Evolutionary conservation across 805 yeast genomes (phyloP), one percentile per base, ranked within the genome.

Genomic region (Candida taoyuanica): DNA sequence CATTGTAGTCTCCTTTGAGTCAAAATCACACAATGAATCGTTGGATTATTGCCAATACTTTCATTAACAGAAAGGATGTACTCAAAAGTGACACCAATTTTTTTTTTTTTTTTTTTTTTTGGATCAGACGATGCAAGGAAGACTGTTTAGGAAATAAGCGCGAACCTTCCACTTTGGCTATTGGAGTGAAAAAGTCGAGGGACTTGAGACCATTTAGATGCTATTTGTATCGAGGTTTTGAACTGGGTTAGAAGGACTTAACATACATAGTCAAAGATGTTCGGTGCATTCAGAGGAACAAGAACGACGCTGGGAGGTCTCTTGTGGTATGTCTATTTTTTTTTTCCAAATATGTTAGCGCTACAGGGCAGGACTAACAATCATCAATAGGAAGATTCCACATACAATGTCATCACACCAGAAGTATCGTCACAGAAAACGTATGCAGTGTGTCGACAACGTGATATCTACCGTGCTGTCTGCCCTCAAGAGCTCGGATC

Each of bases 361-460:
- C n/a, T n/a, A n/a, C n/a, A n/a, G n/a, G n/a, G n/a, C n/a, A 9
- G 12, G 9, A 26, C 37, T 38, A 36, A 39, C 41, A 13, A n/a
- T 40, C 17, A 7, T 17, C 26, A 12, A 55, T 37, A 74, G 81
- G 85, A 84, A 82, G 60, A 71, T 68, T 36, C 84, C 91, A 43
- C 81, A 85, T 76, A 74, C 85, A 46, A 68, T 91, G 73, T 84
- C 96, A 3, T 66, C 71, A 25, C 76, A 73, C 11, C 96, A 88
- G 58, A 93, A 93, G 62, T 73, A 72, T 43, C 74, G 98, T 57
- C 88, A 86, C 58, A 76, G 97, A 67, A 71, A 75, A 47, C 78
- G 98, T 63, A 71, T 93, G 74, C 78, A 75, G 58, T 66, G 66
- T 30, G 97, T 93, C 35, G 98, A 93, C 65, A 55, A 70, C 14